Conservation (phyloP, 768 basidiomycete species). For the Mrakia frigida region DNA sequence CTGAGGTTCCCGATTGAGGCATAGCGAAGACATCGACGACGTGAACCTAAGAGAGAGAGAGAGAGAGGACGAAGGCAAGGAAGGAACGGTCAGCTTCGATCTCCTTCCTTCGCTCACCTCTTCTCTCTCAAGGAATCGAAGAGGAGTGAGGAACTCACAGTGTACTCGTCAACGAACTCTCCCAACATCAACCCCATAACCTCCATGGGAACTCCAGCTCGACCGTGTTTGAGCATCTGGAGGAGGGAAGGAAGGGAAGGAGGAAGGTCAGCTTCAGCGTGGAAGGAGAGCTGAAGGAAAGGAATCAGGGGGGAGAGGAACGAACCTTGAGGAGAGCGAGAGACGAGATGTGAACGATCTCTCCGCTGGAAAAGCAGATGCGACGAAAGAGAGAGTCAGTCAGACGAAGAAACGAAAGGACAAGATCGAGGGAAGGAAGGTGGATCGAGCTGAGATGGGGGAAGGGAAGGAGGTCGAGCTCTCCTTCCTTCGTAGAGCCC, state of each 20-base stretch:
- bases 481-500: background rate
- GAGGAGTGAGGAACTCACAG: conserved; percentile 39
- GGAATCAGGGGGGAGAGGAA: background rate
- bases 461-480: background rate
- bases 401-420: background rate
- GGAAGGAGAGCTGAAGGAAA: background rate
- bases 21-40: conserved; percentile 97
- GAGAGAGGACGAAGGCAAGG: conserved; percentile 30
- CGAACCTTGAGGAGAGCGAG: conserved; percentile 89
- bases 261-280: conserved; percentile 5
- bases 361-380: conserved; percentile 41
- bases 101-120: background rate
- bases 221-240: conserved; percentile 98
- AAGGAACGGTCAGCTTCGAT: background rate
- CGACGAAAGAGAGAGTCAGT: background rate
- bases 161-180: conserved; percentile 96
- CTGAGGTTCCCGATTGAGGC: conserved; percentile 96
- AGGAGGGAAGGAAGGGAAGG: background rate
- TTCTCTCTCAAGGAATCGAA: background rate
- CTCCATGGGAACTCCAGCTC: conserved; percentile 98
- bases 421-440: background rate
- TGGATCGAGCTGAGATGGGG: background rate
- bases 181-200: conserved; percentile 91
- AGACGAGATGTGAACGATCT: conserved; percentile 85
- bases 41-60: conserved; percentile 54